phyloP scores from a whole-genome alignment of 73 alveolate genomes.

The Tetrahymena elliotti region DNA sequence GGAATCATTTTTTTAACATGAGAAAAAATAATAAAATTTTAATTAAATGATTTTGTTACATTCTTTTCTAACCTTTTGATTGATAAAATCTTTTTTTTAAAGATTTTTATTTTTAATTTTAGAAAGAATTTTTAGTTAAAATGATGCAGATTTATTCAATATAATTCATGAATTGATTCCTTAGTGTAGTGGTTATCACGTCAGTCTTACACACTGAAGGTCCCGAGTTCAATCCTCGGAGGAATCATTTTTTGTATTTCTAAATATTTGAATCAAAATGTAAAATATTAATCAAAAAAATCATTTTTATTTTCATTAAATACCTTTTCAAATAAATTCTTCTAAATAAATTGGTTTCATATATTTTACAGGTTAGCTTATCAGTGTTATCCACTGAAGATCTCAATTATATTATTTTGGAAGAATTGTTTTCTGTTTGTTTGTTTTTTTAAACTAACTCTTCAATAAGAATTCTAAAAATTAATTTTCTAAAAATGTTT shows the following conservation, averaged over 20 bases:
- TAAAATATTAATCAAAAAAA: no score
- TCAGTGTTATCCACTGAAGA: background rate
- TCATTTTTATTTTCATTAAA: no score
- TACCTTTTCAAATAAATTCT: no score
- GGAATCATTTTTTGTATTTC: background rate
- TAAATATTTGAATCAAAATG: no score
- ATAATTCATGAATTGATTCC: background rate
- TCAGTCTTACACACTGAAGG: slow-evolving; percentile 2
- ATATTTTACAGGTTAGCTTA: background rate
- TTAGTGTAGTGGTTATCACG: slow-evolving; percentile 1
- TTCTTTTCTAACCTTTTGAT: background rate
- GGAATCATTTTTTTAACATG: background rate
- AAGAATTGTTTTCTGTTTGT: background rate
- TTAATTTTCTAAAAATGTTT: no score
- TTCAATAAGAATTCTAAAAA: no score
- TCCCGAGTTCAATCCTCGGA: slow-evolving; percentile 4
- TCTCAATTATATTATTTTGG: background rate
- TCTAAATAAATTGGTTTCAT: background rate
- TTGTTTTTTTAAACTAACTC: no score
- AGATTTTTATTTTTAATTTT: background rate
- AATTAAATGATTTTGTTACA: background rate
- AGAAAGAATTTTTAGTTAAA: background rate
- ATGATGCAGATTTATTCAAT: background rate
- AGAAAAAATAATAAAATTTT: background rate
- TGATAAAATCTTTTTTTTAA: background rate